A percentile compares a stretch with the other conserved stretches of the same genome.
phyloP scores from a whole-genome alignment of 2,329 filamentous ascomycete species.

The Fusarium setosum region DNA sequence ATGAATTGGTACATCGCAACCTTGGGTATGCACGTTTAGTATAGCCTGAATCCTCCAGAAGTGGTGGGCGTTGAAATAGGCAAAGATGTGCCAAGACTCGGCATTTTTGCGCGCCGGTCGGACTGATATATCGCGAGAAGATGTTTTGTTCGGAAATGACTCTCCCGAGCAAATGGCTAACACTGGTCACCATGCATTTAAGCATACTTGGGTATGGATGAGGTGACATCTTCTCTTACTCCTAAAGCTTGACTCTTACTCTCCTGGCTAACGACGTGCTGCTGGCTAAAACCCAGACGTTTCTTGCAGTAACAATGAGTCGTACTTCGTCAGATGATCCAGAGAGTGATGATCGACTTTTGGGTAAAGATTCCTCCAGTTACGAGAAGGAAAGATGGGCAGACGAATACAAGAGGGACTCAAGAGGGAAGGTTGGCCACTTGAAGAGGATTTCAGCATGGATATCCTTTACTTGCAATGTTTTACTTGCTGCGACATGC shows the following conservation, averaged over 20 bases:
- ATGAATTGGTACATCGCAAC: not conserved
- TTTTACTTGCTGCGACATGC: not conserved
- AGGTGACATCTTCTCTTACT: no score
- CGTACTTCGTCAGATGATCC: not conserved
- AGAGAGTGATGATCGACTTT: not conserved
- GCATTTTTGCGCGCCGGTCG: not conserved
- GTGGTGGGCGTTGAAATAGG: not conserved
- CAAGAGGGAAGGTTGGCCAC: not conserved
- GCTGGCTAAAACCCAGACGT: no score
- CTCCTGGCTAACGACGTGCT: no score
- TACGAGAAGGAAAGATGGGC: not conserved
- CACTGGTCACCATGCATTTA: no score
- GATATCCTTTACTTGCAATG: not conserved
- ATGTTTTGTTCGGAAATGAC: not conserved
- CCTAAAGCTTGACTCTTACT: no score
- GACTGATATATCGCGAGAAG: not conserved
- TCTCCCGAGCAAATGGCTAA: not conserved
- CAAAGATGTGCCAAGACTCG: not conserved
- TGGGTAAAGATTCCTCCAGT: not conserved
- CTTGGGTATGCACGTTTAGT: not conserved
- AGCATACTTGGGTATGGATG: no score
- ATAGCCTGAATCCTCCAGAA: conserved; percentile 8
- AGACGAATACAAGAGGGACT: no score
- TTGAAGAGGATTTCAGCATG: no score
- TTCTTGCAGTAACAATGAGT: not conserved